Evolutionary conservation across 257 asterid species (phyloP).

Genomic region (Cordia subcordata): DNA sequence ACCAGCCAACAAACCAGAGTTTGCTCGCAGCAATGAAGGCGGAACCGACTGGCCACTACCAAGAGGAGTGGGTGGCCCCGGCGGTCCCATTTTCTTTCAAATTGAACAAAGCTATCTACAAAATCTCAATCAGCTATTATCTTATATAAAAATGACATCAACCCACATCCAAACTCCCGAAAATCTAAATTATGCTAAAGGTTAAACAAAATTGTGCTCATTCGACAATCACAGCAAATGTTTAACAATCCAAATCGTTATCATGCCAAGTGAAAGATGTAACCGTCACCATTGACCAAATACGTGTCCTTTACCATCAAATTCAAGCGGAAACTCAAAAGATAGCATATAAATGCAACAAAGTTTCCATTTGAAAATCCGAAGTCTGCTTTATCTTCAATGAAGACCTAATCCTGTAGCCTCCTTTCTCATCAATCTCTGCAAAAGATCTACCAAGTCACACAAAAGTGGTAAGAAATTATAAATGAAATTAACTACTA

Average conservation of each 20-base stretch:
- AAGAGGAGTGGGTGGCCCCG: conserved; percentile 66
- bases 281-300: background rate
- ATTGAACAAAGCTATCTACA: conserved; percentile 13
- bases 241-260: background rate
- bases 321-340: conserved; percentile 17
- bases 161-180: conserved; percentile 13
- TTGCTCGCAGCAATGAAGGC: conserved; percentile 64
- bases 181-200: background rate
- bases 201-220: too few relatives aligned
- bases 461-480: too few relatives aligned
- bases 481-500: conserved; percentile 12
- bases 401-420: conserved; percentile 5
- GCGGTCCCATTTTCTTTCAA: conserved; percentile 57
- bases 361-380: conserved; percentile 20
- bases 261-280: background rate
- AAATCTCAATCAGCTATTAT: conserved; percentile 13
- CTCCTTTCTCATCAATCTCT: conserved; percentile 24
- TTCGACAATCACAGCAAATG: background rate
- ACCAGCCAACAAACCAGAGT: conserved; percentile 67
- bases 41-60: conserved; percentile 65
- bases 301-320: conserved; percentile 5
- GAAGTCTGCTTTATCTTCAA: conserved; percentile 6
- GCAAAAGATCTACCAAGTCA: conserved; percentile 26
- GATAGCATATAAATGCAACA: conserved; percentile 17
- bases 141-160: conserved; percentile 21